phyloP scores from a whole-genome alignment of 139 green algal species.

The Auxenochlorella pyrenoidosa region DNA sequence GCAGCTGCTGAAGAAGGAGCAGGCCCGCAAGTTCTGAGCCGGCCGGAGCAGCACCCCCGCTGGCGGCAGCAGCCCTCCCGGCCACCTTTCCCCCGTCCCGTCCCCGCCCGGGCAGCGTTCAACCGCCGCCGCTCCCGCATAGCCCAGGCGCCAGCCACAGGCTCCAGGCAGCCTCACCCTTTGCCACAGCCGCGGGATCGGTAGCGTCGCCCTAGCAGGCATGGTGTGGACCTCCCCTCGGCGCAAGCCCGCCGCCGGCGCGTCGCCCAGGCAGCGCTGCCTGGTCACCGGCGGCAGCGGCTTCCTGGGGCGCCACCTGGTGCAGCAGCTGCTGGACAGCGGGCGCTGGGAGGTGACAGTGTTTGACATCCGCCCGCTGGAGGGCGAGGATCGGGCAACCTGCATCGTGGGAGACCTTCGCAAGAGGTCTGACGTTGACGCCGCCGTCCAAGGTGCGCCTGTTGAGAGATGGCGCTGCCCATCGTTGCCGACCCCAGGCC shows the following conservation, averaged over 20 bases:
- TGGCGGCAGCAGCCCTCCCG: background rate
- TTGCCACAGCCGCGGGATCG: no score
- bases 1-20: constrained; percentile 30
- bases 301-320: constrained; percentile 87
- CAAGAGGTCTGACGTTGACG: constrained; percentile 53
- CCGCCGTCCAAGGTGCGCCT: constrained; percentile 45
- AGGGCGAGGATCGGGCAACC: constrained; percentile 37
- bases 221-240: background rate
- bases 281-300: constrained; percentile 87
- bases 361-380: constrained; percentile 75
- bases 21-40: constrained; percentile 23
- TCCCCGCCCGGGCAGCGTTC: background rate
- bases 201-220: constrained; percentile 8
- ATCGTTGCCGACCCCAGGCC: no score
- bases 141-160: background rate
- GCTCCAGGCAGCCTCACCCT: no score
- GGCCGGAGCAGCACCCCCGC: background rate
- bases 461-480: no score
- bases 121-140: background rate
- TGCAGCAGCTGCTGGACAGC: constrained; percentile 71
- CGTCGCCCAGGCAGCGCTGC: constrained; percentile 35
- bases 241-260: background rate
- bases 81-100: no score
- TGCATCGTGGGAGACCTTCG: constrained; percentile 72
- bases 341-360: constrained; percentile 73